Evolutionary conservation across 345 rosid species (phyloP).

Genomic region (Aquilaria yunnanensis): DNA sequence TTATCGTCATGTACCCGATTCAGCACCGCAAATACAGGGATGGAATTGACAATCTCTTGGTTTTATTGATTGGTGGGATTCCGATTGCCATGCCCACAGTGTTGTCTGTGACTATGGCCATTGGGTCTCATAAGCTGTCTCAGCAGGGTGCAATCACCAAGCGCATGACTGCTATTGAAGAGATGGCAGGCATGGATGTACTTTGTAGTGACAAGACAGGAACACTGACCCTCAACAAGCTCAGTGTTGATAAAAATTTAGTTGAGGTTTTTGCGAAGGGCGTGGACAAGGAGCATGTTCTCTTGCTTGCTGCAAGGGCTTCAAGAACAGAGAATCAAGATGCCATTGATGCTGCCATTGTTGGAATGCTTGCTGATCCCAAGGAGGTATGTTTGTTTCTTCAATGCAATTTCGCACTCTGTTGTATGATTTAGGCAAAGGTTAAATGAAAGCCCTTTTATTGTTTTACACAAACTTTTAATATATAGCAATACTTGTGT

Average conservation of each 20-base stretch:
- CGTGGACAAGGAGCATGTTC: slow-evolving; percentile 49
- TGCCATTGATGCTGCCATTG: slow-evolving; percentile 78
- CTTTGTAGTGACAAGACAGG: slow-evolving; percentile 81
- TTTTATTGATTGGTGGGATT: slow-evolving; percentile 75
- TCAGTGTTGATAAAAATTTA: slow-evolving; percentile 58
- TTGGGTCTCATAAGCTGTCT: slow-evolving; percentile 67
- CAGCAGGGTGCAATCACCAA: slow-evolving; percentile 78
- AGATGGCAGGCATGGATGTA: slow-evolving; percentile 89
- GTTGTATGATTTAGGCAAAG: slow-evolving; percentile 31
- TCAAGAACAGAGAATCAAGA: slow-evolving; percentile 80
- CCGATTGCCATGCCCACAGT: slow-evolving; percentile 85
- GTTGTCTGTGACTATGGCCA: slow-evolving; percentile 77
- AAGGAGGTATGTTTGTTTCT: slow-evolving; percentile 38
- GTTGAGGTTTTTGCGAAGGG: slow-evolving; percentile 63
- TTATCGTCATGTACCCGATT: slow-evolving; percentile 70
- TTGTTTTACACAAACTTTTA: too few species aligned
- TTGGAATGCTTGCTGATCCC: slow-evolving; percentile 74
- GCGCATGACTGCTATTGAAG: slow-evolving; percentile 84
- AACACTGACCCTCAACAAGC: slow-evolving; percentile 69
- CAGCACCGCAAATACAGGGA: slow-evolving; percentile 51
- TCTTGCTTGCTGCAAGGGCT: slow-evolving; percentile 67
- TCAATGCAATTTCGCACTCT: background rate
- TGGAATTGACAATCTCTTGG: slow-evolving; percentile 70
- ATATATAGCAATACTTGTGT: background rate
- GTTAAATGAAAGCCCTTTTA: background rate